Base-by-base conservation (phyloP, 805 yeast species). In the Saccharomyces eubayanus region DNA sequence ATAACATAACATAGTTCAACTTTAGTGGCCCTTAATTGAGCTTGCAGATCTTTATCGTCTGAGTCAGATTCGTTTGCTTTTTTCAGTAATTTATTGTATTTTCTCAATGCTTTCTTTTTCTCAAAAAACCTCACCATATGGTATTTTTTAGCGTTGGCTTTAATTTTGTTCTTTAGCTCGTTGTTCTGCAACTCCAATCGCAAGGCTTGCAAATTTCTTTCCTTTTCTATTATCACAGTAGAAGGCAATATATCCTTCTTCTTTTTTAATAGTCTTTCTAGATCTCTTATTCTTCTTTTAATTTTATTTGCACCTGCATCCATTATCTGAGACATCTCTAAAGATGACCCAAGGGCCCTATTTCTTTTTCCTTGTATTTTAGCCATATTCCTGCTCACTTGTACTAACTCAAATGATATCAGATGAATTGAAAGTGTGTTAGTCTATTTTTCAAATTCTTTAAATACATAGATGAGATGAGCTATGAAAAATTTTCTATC, bases 121-220 rank as follows among this genome's bases (percentile, higher is more conserved):
- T 91, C 98, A 57, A 94, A 89, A 66, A 94, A 94, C 59, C 92
- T 79, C 49, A 94, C 89, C 91, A 89, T 90, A 66, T 89, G 97
- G 68, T 94, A 94, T 71, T 85, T 87, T 60, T 83, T 79, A 11
- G 89, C 81, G 43, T 75, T 71, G 51, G 78, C 75, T 57, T 76
- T 78, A 16, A 80, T 78, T 59, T 73, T 76, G 48, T 74, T 71
- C 30, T 71, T 70, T 41, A 68, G 56, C 55, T 77, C 75, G 16
- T 80, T 78, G 45, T 74, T 74, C 48, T 73, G 73, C 52, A 87
- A 73, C 63, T 87, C 90, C 5, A 75, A 70, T 50, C 78, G 75
- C 56, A 86, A 70, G 1, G 89, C 88, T 49, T 79, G 80, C 52
- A 89, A 70, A 1, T 87, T 85, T 69, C 96, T 81, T 69, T 89